phyloP scores from a whole-genome alignment of 169 alveolate genomes.

The Cryptosporidium andersoni region DNA sequence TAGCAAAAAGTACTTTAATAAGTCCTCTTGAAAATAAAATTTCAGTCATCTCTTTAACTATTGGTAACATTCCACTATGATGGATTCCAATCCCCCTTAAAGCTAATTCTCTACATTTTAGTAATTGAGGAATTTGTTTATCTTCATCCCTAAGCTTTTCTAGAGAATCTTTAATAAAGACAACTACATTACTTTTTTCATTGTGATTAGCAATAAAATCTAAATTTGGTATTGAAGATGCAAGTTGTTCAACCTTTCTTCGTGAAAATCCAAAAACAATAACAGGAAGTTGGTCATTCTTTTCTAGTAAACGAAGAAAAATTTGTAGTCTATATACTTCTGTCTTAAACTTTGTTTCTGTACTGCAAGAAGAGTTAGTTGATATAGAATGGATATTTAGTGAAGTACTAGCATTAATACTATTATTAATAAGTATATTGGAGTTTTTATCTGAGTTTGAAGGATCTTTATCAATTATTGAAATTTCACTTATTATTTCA shows the following conservation, averaged over 20 bases:
- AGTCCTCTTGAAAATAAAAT: conserved; percentile 95
- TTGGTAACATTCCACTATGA: conserved; percentile 98
- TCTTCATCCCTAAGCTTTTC: conserved; percentile 84
- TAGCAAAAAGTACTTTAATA: conserved; percentile 95
- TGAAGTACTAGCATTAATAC: conserved; percentile 10
- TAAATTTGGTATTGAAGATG: conserved; percentile 84
- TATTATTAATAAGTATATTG: background rate
- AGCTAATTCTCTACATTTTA: conserved; percentile 82
- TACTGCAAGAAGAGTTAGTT: background rate
- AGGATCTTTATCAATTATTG: background rate
- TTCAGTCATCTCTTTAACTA: conserved; percentile 96
- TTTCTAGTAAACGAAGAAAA: conserved; percentile 78
- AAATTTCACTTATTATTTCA: background rate
- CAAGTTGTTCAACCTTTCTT: conserved; percentile 88
- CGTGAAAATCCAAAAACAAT: conserved; percentile 94
- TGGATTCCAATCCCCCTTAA: conserved; percentile 97
- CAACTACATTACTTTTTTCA: conserved; percentile 85
- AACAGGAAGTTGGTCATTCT: conserved; percentile 92
- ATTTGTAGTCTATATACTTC: conserved; percentile 85
- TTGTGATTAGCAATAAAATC: conserved; percentile 81
- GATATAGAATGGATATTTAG: background rate
- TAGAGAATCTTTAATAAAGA: conserved; percentile 86
- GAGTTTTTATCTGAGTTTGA: background rate
- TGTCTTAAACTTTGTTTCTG: conserved; percentile 66
- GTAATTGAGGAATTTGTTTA: conserved; percentile 88